Base-by-base conservation (phyloP, 2,329 filamentous ascomycete species). In the Paracamarosporium sp. region DNA sequence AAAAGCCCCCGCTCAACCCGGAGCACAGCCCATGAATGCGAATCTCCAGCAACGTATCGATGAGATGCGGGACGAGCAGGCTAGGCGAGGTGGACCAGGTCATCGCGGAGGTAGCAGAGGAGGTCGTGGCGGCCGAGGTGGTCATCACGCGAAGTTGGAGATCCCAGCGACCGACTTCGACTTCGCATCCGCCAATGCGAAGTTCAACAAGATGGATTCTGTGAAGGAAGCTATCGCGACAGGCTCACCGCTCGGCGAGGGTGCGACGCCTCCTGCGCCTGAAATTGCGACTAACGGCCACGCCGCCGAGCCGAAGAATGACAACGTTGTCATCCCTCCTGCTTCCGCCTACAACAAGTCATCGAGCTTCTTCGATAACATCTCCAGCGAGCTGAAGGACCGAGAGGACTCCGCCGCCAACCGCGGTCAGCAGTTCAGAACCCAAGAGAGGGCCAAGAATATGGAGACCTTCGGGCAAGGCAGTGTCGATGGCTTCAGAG, bases 401-500 rank as follows among this genome's bases (percentile, higher is more conserved):
- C 88, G 95, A 41, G 88, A 91, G 50, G 91, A 94, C 60, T 88
- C 88, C 36, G 83, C 77, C 30, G 74, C 82, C 40, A 85, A 84
- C 4, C 85, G 87, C 61, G 93, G 92, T 30, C 88, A 91, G 46
- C 92, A 96, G 75, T 96, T 95, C 88, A 88, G 95, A 53, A 90
- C 88, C 36, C 93, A 98, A 76, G 95, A 98, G 76, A 91, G 96
- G 75, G 92, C 90, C 76, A 93, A 92, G 80, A 98, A 98, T 75
- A 91, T 99, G 72, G 95, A 99, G 80, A 99, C 95, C 0, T 99
- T 99, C 67, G 95, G 95, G 8, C 93, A 98, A 76, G 93, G 93
- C 52, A 97, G 93, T 66, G 93, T 99, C 22, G 95, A 99, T 67
- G 89, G 88, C 15, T 90, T 87, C 75, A 86, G 90, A 60, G 87